A percentile compares a stretch with the other conserved stretches of the same genome.
These are phyloP conservation scores for Sistotremastrum suecicum DNA, from an alignment of 768 basidiomycete species.

Conservation along the genomic window DNA sequence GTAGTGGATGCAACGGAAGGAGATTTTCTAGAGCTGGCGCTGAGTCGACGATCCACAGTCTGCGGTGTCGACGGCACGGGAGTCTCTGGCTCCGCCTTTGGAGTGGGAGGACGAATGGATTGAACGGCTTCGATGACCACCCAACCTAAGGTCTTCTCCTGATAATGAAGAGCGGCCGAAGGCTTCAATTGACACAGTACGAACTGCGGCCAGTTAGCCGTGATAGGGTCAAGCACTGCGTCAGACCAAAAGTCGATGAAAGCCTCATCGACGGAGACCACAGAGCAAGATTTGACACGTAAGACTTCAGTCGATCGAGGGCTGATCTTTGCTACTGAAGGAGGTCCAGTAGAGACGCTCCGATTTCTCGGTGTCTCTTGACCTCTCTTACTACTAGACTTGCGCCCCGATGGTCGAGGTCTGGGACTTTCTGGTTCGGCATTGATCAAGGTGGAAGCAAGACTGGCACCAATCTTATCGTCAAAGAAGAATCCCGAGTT, in stretches of 20 bases:
- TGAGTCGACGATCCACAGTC: conserved; percentile 20
- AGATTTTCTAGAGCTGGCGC: conserved; percentile 30
- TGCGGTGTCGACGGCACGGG: conserved; percentile 5
- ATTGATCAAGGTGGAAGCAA: conserved; percentile 34
- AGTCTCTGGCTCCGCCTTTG: conserved; percentile 13
- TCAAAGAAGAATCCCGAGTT: conserved; percentile 41
- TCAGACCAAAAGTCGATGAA: conserved; percentile 79
- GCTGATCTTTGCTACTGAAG: no score
- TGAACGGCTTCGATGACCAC: conserved; percentile 56
- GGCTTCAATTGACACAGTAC: conserved; percentile 55
- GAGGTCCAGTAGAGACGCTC: no score
- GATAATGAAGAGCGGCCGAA: not conserved
- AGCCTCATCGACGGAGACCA: conserved; percentile 61
- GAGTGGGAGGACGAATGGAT: conserved; percentile 22
- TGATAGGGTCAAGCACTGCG: conserved; percentile 53
- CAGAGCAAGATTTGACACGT: conserved; percentile 6
- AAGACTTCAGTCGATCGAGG: no score
- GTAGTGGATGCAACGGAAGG: conserved; percentile 33
- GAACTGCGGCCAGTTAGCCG: conserved; percentile 52
- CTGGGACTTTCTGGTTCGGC: conserved; percentile 38
- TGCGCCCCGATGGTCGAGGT: conserved; percentile 12
- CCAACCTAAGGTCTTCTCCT: conserved; percentile 38
- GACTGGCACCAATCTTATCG: conserved; percentile 25
- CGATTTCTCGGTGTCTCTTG: conserved; percentile 12
- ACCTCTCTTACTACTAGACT: conserved; percentile 19